phyloP scores from a whole-genome alignment of 371 early-diverging fungal species.

The Choanephora cucurbitarum region DNA sequence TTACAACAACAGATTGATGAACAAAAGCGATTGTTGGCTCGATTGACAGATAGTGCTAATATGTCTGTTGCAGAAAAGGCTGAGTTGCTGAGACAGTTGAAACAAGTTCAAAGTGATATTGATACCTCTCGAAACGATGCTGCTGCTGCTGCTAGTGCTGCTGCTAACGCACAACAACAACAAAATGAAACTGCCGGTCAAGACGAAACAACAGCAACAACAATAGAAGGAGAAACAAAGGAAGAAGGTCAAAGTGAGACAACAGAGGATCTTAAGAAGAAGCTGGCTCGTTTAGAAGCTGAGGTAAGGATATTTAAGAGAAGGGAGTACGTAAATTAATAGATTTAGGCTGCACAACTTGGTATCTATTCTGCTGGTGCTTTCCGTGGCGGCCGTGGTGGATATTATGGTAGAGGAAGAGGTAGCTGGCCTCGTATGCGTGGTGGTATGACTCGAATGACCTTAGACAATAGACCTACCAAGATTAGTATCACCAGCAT shows the following conservation, averaged over 20 bases:
- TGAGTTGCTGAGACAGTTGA: slow-evolving; percentile 49
- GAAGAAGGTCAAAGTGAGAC: slow-evolving; percentile 26
- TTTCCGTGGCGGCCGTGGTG: slow-evolving; percentile 52
- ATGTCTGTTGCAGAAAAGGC: slow-evolving; percentile 55
- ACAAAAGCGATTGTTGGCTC: slow-evolving; percentile 61
- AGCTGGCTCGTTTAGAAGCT: slow-evolving; percentile 66
- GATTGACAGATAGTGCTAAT: slow-evolving; percentile 51
- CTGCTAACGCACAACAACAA: not conserved
- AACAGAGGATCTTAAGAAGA: slow-evolving; percentile 54
- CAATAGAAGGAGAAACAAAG: slow-evolving; percentile 3
- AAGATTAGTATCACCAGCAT: slow-evolving; percentile 61
- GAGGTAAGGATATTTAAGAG: slow-evolving; percentile 53
- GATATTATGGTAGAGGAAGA: slow-evolving; percentile 49
- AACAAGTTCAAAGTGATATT: slow-evolving; percentile 37
- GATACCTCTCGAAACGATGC: slow-evolving; percentile 26
- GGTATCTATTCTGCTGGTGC: slow-evolving; percentile 31
- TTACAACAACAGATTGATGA: slow-evolving; percentile 64
- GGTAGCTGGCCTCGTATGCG: slow-evolving; percentile 52
- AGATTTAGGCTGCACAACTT: slow-evolving; percentile 41
- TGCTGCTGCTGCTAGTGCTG: slow-evolving; percentile 8
- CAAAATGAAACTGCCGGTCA: slow-evolving; percentile 2
- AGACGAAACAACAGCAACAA: not conserved
- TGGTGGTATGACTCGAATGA: slow-evolving; percentile 51
- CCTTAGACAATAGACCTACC: slow-evolving; percentile 71
- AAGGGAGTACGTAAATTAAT: too few relatives aligned